Percentiles rank a stretch among this genome's conserved stretches.
Evolutionary conservation across 257 asterid genomes (phyloP).

Genomic region (Nicotiana otophora): DNA sequence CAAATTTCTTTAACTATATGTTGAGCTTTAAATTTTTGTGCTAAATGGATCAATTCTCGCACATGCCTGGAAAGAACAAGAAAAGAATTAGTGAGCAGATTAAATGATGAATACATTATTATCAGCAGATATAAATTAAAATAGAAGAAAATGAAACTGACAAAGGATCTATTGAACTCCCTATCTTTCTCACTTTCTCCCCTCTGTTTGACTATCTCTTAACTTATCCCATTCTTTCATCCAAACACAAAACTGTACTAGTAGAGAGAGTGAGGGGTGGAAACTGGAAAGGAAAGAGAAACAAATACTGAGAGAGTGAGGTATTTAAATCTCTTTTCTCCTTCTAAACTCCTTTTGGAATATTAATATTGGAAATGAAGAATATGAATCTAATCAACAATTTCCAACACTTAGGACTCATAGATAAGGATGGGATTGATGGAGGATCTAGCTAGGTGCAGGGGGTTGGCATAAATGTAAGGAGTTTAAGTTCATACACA

Average conservation of each 20-base stretch:
- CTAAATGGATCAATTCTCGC: constrained; percentile 34
- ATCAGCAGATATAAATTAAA: constrained; percentile 10
- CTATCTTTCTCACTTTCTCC: constrained; percentile 6
- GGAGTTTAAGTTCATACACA: too few relatives aligned
- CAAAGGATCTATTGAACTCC: constrained; percentile 10
- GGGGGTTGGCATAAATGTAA: too few relatives aligned
- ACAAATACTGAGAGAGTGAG: constrained; percentile 12
- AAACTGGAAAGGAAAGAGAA: constrained; percentile 21
- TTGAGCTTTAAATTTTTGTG: not conserved
- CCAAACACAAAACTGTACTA: not conserved
- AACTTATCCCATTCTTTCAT: not conserved
- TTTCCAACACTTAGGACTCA: constrained; percentile 22
- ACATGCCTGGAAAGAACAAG: constrained; percentile 13
- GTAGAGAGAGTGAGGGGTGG: not conserved
- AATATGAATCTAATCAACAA: constrained; percentile 23
- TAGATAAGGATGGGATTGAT: not conserved
- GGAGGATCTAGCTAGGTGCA: too few relatives aligned
- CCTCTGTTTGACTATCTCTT: constrained; percentile 9
- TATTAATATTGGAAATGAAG: constrained; percentile 8
- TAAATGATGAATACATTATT: constrained; percentile 18
- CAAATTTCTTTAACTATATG: constrained; percentile 16
- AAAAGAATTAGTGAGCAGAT: constrained; percentile 4
- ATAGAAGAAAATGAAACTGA: constrained; percentile 18
- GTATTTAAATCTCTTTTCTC: constrained; percentile 31
- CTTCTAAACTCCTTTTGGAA: constrained; percentile 17